Conservation (phyloP, 495 filamentous ascomycete species). For the Lichenothelia convexa region DNA sequence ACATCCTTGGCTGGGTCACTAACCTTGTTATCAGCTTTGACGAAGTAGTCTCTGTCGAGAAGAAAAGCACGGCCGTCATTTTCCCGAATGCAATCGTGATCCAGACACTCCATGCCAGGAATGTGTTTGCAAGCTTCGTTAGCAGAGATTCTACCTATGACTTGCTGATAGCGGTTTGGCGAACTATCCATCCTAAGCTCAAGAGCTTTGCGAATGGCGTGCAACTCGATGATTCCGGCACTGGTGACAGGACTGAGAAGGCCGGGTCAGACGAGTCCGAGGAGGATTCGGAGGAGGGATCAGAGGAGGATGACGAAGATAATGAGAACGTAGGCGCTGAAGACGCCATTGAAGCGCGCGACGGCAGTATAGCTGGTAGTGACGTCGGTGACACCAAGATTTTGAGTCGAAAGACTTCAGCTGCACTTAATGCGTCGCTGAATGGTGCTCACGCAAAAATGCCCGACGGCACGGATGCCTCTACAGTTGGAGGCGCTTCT, state of each 20-base stretch:
- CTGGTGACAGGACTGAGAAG: constrained; percentile 80
- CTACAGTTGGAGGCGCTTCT: constrained; percentile 28
- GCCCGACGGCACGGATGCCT: constrained; percentile 35
- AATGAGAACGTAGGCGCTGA: constrained; percentile 45
- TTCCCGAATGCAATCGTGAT: constrained; percentile 98
- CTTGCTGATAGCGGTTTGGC: constrained; percentile 94
- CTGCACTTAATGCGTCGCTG: constrained; percentile 24
- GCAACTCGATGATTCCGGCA: constrained; percentile 55
- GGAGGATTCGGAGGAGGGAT: constrained; percentile 31
- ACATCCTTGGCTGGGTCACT: constrained; percentile 95
- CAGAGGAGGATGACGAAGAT: constrained; percentile 45
- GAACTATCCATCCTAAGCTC: constrained; percentile 77
- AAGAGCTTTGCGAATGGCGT: constrained; percentile 81
- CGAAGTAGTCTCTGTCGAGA: constrained; percentile 90
- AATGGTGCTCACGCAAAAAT: constrained; percentile 23
- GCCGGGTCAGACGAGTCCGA: constrained; percentile 38
- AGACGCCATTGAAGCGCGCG: constrained; percentile 36
- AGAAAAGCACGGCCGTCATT: constrained; percentile 85
- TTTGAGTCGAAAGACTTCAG: constrained; percentile 48
- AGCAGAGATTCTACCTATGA: constrained; percentile 94
- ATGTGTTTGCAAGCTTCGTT: constrained; percentile 87
- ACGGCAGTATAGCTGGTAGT: constrained; percentile 41
- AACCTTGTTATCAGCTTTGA: constrained; percentile 96
- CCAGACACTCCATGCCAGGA: constrained; percentile 83
- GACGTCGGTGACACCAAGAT: constrained; percentile 36